Conservation (phyloP, 73 alveolate species). For the Durusdinium trenchii region DNA sequence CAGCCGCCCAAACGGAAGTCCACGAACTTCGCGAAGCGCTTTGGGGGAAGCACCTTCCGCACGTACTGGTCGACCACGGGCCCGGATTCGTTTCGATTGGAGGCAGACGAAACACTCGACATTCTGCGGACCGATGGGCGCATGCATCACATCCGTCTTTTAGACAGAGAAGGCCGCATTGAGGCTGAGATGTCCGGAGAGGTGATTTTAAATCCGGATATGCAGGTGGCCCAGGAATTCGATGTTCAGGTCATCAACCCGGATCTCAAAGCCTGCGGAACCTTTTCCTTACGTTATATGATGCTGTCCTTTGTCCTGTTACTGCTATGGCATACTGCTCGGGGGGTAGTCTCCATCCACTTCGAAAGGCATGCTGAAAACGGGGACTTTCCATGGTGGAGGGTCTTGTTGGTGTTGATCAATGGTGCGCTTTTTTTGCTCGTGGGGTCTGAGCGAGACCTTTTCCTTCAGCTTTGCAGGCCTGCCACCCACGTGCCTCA, state of each 20-base stretch:
- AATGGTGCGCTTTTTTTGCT: background rate
- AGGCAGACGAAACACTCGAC: background rate
- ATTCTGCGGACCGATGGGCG: background rate
- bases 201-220: background rate
- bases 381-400: background rate
- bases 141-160: background rate
- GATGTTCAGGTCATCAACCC: background rate
- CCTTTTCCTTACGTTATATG: conserved; percentile 3
- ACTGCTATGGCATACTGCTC: background rate
- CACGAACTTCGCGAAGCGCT: background rate
- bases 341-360: background rate
- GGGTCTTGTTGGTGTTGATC: background rate
- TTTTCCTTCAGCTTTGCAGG: too few species aligned
- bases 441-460: too few species aligned
- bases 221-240: background rate
- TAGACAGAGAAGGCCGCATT: background rate
- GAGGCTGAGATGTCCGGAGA: background rate
- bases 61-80: background rate
- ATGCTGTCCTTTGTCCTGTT: background rate
- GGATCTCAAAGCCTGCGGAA: background rate
- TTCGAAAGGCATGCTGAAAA: background rate
- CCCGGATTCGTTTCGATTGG: background rate
- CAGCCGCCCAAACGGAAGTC: background rate
- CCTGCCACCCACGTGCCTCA: too few species aligned
- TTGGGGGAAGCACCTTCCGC: background rate